A percentile compares a stretch with the other conserved stretches of the same genome.
Evolutionary conservation across 768 basidiomycete genomes (phyloP).

Genomic region (Amanita polypyramis): DNA sequence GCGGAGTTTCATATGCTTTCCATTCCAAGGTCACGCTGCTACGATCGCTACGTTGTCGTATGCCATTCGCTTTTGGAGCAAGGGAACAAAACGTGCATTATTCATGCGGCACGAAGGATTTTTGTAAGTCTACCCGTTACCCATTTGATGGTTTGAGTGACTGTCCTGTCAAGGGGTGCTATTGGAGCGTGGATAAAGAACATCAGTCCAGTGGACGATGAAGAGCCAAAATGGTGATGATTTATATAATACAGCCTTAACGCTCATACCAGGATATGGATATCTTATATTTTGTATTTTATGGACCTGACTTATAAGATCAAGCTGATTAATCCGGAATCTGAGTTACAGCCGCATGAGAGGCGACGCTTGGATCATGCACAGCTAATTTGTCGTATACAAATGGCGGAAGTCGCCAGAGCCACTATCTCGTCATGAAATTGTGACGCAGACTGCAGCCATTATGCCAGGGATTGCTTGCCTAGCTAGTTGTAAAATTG

Average conservation of each 20-base stretch:
- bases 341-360: not conserved
- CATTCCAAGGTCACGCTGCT: conserved; percentile 77
- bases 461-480: not conserved
- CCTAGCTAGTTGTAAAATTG: not conserved
- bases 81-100: conserved; percentile 90
- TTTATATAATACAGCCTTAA: not conserved
- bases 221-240: conserved; percentile 4
- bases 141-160: conserved; percentile 10
- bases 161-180: conserved; percentile 49
- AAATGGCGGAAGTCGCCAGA: not conserved
- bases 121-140: conserved; percentile 50
- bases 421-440: not conserved
- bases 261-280: not conserved
- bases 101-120: conserved; percentile 98
- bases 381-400: not conserved
- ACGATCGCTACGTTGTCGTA: conserved; percentile 97
- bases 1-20: conserved; percentile 10
- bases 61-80: conserved; percentile 99
- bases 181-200: conserved; percentile 99
- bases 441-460: too few relatives aligned
- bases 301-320: not conserved
- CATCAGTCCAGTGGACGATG: conserved; percentile 45
- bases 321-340: not conserved
- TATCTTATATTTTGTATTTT: not conserved
- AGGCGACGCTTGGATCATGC: not conserved